Evolutionary conservation across 495 filamentous ascomycete genomes (phyloP).

Genomic region (Physcia stellaris): DNA sequence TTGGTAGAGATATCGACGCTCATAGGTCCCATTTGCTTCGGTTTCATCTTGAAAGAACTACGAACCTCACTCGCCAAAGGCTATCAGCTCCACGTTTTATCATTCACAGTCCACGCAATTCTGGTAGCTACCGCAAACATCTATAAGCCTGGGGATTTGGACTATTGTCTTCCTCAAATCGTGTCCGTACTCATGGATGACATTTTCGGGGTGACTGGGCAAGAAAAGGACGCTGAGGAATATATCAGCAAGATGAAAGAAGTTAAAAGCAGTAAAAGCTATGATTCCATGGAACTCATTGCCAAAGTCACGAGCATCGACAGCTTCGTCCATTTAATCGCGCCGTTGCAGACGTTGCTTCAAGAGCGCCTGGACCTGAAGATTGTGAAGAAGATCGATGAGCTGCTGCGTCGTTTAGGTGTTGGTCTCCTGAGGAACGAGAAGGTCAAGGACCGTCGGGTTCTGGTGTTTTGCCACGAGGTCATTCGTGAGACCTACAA

Average conservation of each 20-base stretch:
- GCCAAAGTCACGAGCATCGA: constrained; percentile 63
- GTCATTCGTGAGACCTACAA: constrained; percentile 76
- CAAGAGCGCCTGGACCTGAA: constrained; percentile 67
- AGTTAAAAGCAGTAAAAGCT: constrained; percentile 93
- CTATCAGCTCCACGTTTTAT: constrained; percentile 90
- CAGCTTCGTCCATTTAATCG: constrained; percentile 59
- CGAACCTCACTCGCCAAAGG: constrained; percentile 66
- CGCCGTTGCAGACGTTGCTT: constrained; percentile 62
- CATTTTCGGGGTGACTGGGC: constrained; percentile 86
- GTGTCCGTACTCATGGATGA: constrained; percentile 89
- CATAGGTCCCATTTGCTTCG: constrained; percentile 69
- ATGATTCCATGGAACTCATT: constrained; percentile 90
- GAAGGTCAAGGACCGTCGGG: constrained; percentile 56
- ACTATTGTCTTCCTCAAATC: constrained; percentile 72
- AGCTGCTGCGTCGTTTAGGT: constrained; percentile 70
- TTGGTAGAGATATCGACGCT: constrained; percentile 67
- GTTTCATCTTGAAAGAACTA: constrained; percentile 87
- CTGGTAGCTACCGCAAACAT: constrained; percentile 60
- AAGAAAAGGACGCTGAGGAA: constrained; percentile 94
- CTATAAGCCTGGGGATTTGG: constrained; percentile 68
- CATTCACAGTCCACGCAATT: constrained; percentile 88
- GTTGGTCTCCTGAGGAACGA: constrained; percentile 71
- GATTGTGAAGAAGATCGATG: constrained; percentile 78
- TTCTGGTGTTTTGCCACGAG: constrained; percentile 87
- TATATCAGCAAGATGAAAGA: constrained; percentile 95